Evolutionary conservation across 2,329 filamentous ascomycete species (phyloP).

Genomic region (Pseudogymnoascus pannorum): DNA sequence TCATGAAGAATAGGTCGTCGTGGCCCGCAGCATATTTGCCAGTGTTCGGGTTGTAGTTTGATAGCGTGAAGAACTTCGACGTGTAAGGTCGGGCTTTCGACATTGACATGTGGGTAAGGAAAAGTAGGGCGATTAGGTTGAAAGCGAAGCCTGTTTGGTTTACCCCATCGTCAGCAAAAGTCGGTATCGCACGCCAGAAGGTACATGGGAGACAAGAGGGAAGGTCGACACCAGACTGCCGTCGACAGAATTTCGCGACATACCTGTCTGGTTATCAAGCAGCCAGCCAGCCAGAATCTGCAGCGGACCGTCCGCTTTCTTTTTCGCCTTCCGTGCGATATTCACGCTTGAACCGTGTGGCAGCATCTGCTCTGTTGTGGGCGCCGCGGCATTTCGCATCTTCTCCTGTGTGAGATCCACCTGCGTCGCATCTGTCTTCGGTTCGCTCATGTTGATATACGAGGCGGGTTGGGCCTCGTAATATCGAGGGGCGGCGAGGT

Average conservation of each 20-base stretch:
- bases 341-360: not conserved
- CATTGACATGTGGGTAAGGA: constrained; percentile 74
- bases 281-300: not conserved
- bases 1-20: constrained; percentile 72
- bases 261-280: not conserved
- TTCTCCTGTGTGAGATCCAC: not conserved
- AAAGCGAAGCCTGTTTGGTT: constrained; percentile 62
- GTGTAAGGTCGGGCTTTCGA: constrained; percentile 72
- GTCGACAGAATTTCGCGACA: not conserved
- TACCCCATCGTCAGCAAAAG: not conserved
- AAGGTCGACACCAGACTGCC: constrained; percentile 10
- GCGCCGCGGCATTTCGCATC: not conserved
- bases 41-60: constrained; percentile 66
- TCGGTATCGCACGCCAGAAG: not conserved
- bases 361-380: not conserved
- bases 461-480: not conserved
- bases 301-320: not conserved
- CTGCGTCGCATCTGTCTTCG: not conserved
- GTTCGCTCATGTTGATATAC: not conserved
- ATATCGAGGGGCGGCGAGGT: not conserved
- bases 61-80: constrained; percentile 80
- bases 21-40: constrained; percentile 68
- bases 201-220: not conserved
- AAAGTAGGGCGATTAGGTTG: constrained; percentile 76
- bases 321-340: constrained; percentile 3